Evolutionary conservation across 208 protist genomes (phyloP).

Genomic region (Giardia duodenalis): DNA sequence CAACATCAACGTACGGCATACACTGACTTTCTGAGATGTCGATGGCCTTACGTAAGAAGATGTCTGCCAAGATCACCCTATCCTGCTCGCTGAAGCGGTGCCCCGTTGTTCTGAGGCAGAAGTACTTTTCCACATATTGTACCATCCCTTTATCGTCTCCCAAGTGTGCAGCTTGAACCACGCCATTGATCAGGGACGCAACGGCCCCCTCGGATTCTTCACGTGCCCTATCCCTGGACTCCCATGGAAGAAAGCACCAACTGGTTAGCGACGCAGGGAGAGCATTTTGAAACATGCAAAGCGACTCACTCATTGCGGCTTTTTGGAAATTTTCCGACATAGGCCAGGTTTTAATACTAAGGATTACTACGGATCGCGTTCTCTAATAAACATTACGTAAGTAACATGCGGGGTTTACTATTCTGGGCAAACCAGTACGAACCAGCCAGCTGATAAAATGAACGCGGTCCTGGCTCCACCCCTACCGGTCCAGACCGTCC

Average conservation of each 20-base stretch:
- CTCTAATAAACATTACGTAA: too few species aligned
- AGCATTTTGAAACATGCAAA: not conserved
- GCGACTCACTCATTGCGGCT: not conserved
- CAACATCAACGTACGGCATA: not conserved
- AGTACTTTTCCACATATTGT: not conserved
- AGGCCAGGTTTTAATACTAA: not conserved
- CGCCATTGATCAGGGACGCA: not conserved
- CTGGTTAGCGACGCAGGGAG: not conserved
- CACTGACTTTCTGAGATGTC: not conserved
- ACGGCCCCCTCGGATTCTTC: not conserved
- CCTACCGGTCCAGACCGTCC: too few species aligned
- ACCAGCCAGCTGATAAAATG: too few species aligned
- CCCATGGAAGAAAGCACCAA: not conserved
- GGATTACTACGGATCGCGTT: too few species aligned
- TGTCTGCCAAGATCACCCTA: not conserved
- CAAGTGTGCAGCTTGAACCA: not conserved
- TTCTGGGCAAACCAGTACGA: too few species aligned
- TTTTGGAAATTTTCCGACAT: not conserved
- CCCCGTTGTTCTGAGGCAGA: not conserved
- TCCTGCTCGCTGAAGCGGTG: not conserved
- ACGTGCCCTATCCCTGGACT: not conserved
- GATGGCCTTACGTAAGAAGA: not conserved
- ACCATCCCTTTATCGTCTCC: not conserved
- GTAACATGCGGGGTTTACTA: too few species aligned
- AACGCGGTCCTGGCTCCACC: too few species aligned